These are phyloP conservation scores for Trichoderma polysporum DNA, from an alignment of 2,329 filamentous ascomycete species.

Conservation along the genomic window DNA sequence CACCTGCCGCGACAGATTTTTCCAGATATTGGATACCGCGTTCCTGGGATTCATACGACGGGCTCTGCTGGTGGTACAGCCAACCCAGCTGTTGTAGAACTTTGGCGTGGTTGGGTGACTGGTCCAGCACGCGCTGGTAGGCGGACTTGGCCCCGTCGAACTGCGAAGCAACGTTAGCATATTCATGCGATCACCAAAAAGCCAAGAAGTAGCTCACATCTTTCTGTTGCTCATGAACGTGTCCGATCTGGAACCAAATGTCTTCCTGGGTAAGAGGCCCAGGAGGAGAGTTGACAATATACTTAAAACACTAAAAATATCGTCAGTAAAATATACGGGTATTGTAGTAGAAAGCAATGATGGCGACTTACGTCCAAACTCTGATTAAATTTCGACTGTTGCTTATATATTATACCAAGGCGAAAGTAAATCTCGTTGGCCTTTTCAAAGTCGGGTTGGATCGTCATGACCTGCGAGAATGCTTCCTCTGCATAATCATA, in stretches of 20 bases:
- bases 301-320: slow-evolving; percentile 81
- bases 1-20: slow-evolving; percentile 91
- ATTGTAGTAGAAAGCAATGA: not conserved
- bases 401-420: slow-evolving; percentile 99
- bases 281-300: slow-evolving; percentile 91
- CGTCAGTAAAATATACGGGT: not conserved
- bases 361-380: slow-evolving; percentile 74
- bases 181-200: not conserved
- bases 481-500: slow-evolving; percentile 97
- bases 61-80: slow-evolving; percentile 96
- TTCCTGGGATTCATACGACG: slow-evolving; percentile 86
- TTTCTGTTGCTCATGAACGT: slow-evolving; percentile 98
- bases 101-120: slow-evolving; percentile 95
- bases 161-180: slow-evolving; percentile 45
- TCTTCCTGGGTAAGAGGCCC: slow-evolving; percentile 93
- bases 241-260: slow-evolving; percentile 99
- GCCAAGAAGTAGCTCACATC: slow-evolving; percentile 66
- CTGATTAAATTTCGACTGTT: slow-evolving; percentile 89
- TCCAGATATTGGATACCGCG: slow-evolving; percentile 95
- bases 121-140: slow-evolving; percentile 88
- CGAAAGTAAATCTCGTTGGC: slow-evolving; percentile 99
- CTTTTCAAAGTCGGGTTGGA: slow-evolving; percentile 97
- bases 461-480: slow-evolving; percentile 98
- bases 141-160: slow-evolving; percentile 91
- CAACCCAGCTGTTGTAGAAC: slow-evolving; percentile 96